Evolutionary conservation across 1,284 basidiomycete species (phyloP), one percentile per base, ranked within the genome.

Genomic region (Leccinum griseonigrum): DNA sequence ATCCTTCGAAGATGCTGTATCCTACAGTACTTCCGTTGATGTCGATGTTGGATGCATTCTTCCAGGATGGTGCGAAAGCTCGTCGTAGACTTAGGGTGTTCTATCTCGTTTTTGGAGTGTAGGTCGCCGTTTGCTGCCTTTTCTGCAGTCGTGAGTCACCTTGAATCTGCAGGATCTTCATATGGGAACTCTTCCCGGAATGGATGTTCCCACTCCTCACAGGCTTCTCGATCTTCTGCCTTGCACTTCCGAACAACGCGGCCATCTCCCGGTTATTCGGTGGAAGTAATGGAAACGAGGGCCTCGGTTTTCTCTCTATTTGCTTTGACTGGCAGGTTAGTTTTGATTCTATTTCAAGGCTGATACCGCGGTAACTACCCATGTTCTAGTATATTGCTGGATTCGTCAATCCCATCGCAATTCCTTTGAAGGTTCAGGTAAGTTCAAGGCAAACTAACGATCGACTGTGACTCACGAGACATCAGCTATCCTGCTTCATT

Each of bases 1-100:
- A 87, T 70, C 88, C 88, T 0, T 88, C 88, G 3, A 85, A 86
- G 66, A 85, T 86, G 69, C 76, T 87, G 56, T 87, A 85, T 62
- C 85, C 85, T 0, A 72, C 67, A 1, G 73, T 84, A 48, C 77
- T 87, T 48, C 83, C 85, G 0, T 73, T 86, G 0, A 78, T 85
- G 16, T 81, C 83, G 57, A 82, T 87, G 71, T 76, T 87, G 51
- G 83, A 87, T 64, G 79, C 79, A 38, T 71, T 87, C 48, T 86
- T 83, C 71, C 81, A 77, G 57, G 82, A 83, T 56, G 78, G 80
- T 48, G 69, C 73, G 4, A 73, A 78, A 18, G 77, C 81, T 60
- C 75, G 76, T 14, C 79, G 78, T 69, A 80, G 75, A 67, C 70
- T 83, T 29, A 75, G 72, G 22, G 66, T 83, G 11, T 85, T 85